A percentile compares a stretch with the other conserved stretches of the same genome.
Conservation (phyloP, 306 rosid species). For the Cicer arietinum region DNA sequence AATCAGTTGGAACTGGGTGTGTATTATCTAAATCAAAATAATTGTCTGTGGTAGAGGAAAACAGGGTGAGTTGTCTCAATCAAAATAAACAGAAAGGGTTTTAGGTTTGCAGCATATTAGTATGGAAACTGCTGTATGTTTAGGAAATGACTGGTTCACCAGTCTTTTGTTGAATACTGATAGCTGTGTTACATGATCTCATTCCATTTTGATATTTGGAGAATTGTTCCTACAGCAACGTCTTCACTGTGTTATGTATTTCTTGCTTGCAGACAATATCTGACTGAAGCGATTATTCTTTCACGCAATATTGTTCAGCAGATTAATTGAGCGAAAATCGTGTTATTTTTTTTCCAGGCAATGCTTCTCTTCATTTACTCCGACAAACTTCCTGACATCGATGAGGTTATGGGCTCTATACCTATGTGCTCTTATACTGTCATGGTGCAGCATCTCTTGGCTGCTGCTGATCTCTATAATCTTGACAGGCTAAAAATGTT, state of each 20-base stretch:
- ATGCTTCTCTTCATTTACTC: conserved; percentile 81
- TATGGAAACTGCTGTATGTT: neutral
- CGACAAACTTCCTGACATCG: conserved; percentile 68
- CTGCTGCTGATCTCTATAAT: conserved; percentile 81
- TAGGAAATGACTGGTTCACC: neutral
- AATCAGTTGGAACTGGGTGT: conserved; percentile 32
- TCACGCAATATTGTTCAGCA: conserved; percentile 27
- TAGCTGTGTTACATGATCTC: conserved; percentile 2
- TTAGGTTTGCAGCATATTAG: neutral
- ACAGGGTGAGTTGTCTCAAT: neutral
- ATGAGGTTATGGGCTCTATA: conserved; percentile 65
- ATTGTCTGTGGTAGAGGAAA: conserved; percentile 31
- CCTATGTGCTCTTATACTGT: conserved; percentile 65
- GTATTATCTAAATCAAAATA: conserved; percentile 12
- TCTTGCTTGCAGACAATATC: conserved; percentile 28
- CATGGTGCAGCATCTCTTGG: conserved; percentile 89
- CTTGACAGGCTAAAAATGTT: conserved; percentile 75
- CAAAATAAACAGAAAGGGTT: neutral
- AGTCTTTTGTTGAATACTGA: conserved; percentile 8
- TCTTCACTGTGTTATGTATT: conserved; percentile 8
- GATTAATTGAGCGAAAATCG: conserved; percentile 12
- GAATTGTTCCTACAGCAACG: neutral
- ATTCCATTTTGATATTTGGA: neutral
- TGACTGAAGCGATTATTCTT: conserved; percentile 19
- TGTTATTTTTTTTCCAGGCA: conserved; percentile 59